These are phyloP conservation scores for Paramecium sexaurelia DNA, from an alignment of 73 alveolate species.

Conservation along the genomic window DNA sequence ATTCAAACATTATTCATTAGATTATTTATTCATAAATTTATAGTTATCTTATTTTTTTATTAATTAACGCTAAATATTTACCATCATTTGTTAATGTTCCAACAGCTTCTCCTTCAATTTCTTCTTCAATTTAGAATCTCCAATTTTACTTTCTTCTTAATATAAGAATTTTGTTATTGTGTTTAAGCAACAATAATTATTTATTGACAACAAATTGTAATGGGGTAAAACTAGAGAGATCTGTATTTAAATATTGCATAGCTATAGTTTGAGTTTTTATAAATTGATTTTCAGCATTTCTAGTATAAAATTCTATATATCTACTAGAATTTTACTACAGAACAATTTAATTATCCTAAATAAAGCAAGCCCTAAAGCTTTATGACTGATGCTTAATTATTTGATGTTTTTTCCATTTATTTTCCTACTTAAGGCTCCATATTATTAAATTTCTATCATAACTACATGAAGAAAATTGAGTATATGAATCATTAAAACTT, in stretches of 20 bases:
- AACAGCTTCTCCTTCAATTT: background rate
- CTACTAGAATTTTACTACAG: background rate
- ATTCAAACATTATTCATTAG: background rate
- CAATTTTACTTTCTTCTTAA: background rate
- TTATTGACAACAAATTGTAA: background rate
- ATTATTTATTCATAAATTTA: background rate
- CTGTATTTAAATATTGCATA: background rate
- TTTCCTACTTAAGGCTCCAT: background rate
- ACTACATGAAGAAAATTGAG: background rate
- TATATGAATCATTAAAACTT: background rate
- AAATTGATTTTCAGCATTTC: background rate
- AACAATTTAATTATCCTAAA: background rate
- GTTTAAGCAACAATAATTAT: background rate
- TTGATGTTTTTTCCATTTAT: background rate
- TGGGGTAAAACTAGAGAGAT: background rate
- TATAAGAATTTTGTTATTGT: background rate
- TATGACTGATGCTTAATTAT: background rate
- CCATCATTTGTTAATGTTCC: conserved; percentile 32
- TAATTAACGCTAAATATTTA: background rate
- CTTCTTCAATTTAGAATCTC: background rate
- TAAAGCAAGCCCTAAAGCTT: background rate
- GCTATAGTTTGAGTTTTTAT: background rate
- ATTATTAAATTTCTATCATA: conserved; percentile 3
- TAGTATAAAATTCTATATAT: background rate
- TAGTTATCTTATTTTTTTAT: background rate